Conservation (phyloP, 768 basidiomycete genomes). For the Xanthoconium stramineum region DNA sequence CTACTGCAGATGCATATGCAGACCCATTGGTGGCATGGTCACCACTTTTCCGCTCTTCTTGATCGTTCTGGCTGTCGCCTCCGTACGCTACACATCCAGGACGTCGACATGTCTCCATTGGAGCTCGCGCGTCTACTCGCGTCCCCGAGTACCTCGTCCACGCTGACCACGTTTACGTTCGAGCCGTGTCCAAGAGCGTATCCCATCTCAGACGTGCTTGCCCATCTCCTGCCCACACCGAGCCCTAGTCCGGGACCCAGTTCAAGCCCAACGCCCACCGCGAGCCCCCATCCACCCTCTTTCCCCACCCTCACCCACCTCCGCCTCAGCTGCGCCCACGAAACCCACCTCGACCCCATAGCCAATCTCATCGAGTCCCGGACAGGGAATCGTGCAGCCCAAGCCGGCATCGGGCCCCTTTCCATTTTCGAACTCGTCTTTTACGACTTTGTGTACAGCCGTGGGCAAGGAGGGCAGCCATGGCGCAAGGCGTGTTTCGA, state of each 20-base stretch:
- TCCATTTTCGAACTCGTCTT: slow-evolving; percentile 21
- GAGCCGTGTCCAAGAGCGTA: slow-evolving; percentile 22
- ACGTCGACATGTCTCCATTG: slow-evolving; percentile 22
- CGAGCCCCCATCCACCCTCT: not conserved
- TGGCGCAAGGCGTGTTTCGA: slow-evolving; percentile 19
- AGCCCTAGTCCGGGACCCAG: not conserved
- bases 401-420: slow-evolving; percentile 10
- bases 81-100: slow-evolving; percentile 15
- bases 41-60: slow-evolving; percentile 21
- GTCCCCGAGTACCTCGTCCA: slow-evolving; percentile 15
- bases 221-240: slow-evolving; percentile 1
- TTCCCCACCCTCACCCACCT: slow-evolving; percentile 19
- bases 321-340: slow-evolving; percentile 23
- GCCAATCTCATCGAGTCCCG: slow-evolving; percentile 18
- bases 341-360: slow-evolving; percentile 13
- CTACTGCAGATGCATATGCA: not conserved
- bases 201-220: slow-evolving; percentile 18
- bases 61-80: slow-evolving; percentile 23
- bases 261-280: not conserved
- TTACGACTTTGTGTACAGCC: slow-evolving; percentile 21
- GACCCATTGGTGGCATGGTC: slow-evolving; percentile 21
- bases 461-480: slow-evolving; percentile 6
- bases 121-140: slow-evolving; percentile 19
- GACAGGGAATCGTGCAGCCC: slow-evolving; percentile 11
- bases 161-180: slow-evolving; percentile 21